Evolutionary conservation across 2,329 filamentous ascomycete species (phyloP).

Genomic region (Penicillium digitatum): DNA sequence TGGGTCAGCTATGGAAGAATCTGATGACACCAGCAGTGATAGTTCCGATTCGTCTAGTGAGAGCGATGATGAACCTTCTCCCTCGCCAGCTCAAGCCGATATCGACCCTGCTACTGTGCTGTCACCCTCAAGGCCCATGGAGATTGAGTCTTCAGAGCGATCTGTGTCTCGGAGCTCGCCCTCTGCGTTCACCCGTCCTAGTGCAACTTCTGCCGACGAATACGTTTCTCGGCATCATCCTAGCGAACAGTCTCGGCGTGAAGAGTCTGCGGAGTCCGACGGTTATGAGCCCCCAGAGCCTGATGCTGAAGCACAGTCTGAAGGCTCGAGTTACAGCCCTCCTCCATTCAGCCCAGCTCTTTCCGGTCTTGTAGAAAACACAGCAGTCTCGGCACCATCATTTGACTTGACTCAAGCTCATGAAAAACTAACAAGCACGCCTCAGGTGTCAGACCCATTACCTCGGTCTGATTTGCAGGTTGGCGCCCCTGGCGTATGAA

Average conservation of each 20-base stretch:
- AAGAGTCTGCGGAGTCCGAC: slow-evolving; percentile 44
- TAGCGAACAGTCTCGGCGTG: slow-evolving; percentile 18
- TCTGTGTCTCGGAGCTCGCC: background rate
- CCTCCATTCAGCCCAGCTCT: slow-evolving; percentile 45
- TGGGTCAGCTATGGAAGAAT: slow-evolving; percentile 41
- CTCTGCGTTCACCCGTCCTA: slow-evolving; percentile 6
- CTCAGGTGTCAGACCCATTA: slow-evolving; percentile 27
- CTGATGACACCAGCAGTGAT: slow-evolving; percentile 25
- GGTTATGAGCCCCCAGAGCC: slow-evolving; percentile 55
- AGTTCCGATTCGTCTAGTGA: slow-evolving; percentile 15
- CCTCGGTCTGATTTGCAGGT: slow-evolving; percentile 23
- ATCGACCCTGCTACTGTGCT: background rate
- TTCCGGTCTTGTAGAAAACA: slow-evolving; percentile 29
- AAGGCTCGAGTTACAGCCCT: slow-evolving; percentile 31
- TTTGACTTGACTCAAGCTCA: slow-evolving; percentile 21
- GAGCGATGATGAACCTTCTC: slow-evolving; percentile 16
- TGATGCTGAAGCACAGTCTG: slow-evolving; percentile 25
- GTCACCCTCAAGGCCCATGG: background rate
- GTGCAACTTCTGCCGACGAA: slow-evolving; percentile 12
- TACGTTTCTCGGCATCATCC: background rate
- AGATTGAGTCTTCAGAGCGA: background rate
- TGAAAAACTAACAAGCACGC: slow-evolving; percentile 32
- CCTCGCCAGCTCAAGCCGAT: slow-evolving; percentile 14
- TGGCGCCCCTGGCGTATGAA: slow-evolving; percentile 35
- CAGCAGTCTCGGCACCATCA: slow-evolving; percentile 21